A percentile compares a stretch with the other conserved stretches of the same genome.
phyloP scores from a whole-genome alignment of 352 stramenopile species.

The Phytophthora meadii region DNA sequence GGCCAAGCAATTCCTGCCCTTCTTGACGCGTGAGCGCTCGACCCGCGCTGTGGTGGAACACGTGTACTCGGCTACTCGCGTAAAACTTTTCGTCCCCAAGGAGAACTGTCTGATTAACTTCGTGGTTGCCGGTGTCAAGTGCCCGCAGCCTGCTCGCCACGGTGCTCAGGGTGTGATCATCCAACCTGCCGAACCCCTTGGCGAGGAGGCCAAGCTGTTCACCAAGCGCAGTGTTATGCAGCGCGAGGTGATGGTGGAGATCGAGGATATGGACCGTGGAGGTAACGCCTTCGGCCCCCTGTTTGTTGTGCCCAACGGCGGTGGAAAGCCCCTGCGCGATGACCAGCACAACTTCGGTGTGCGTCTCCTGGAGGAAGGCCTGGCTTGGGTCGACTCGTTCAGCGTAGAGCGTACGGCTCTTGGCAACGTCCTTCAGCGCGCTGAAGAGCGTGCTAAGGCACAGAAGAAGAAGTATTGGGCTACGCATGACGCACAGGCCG shows the following conservation, averaged over 20 bases:
- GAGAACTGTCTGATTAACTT: slow-evolving; percentile 98
- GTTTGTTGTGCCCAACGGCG: slow-evolving; percentile 56
- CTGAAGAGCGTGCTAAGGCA: slow-evolving; percentile 89
- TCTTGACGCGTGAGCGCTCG: slow-evolving; percentile 82
- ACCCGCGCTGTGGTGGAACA: slow-evolving; percentile 93
- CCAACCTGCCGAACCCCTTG: slow-evolving; percentile 85
- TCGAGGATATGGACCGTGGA: slow-evolving; percentile 94
- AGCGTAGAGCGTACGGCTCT: slow-evolving; percentile 93
- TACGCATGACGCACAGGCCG: slow-evolving; percentile 76
- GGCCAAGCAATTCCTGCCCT: slow-evolving; percentile 90
- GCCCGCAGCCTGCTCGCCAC: slow-evolving; percentile 83
- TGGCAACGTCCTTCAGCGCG: slow-evolving; percentile 68
- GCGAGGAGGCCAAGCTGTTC: slow-evolving; percentile 90
- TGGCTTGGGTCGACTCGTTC: slow-evolving; percentile 93
- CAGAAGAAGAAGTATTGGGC: slow-evolving; percentile 96
- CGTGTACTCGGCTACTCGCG: slow-evolving; percentile 95
- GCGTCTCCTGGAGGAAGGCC: slow-evolving; percentile 92
- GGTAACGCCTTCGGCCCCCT: slow-evolving; percentile 92
- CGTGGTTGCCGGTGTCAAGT: slow-evolving; percentile 90
- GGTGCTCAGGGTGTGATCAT: slow-evolving; percentile 92
- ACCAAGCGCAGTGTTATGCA: slow-evolving; percentile 91
- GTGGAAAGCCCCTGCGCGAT: slow-evolving; percentile 48
- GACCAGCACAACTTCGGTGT: slow-evolving; percentile 90
- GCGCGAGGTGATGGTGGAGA: slow-evolving; percentile 91
- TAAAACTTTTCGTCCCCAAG: slow-evolving; percentile 96